Percentiles rank a stretch among this genome's conserved stretches.
Conservation (phyloP, 345 rosid genomes). For the Odontarrhena argentea region DNA sequence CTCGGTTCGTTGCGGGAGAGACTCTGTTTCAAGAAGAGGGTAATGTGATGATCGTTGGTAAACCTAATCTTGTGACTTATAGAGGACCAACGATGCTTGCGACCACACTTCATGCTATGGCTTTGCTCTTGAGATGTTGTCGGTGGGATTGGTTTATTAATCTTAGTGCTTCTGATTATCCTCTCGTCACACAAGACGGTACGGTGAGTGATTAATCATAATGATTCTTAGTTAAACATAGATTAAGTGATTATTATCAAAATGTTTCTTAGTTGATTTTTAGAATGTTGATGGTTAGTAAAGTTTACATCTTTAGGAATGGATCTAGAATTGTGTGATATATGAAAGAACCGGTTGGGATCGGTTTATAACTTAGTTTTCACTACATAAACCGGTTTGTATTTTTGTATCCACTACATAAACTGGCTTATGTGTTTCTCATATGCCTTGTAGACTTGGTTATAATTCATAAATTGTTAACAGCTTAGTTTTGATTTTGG, state of each 20-base stretch:
- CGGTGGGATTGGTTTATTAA: conserved; percentile 97
- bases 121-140: conserved; percentile 70
- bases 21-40: conserved; percentile 56
- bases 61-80: conserved; percentile 78
- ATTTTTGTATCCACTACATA: not conserved
- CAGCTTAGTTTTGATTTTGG: not conserved
- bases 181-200: conserved; percentile 94
- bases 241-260: not conserved
- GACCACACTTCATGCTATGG: conserved; percentile 84
- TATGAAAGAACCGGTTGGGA: conserved; percentile 15
- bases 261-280: not conserved
- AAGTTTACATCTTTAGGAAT: conserved; percentile 2
- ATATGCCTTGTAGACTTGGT: not conserved
- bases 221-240: not conserved
- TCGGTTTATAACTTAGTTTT: not conserved
- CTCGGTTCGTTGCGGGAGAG: conserved; percentile 56
- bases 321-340: conserved; percentile 20
- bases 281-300: not conserved
- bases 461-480: too few species aligned
- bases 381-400: not conserved
- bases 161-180: conserved; percentile 98
- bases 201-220: conserved; percentile 69
- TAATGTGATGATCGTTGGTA: conserved; percentile 81
- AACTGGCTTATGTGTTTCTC: too few species aligned
- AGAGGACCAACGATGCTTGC: conserved; percentile 95